Evolutionary conservation across 352 stramenopile genomes (phyloP).

Genomic region (Phytophthora citrophthora): DNA sequence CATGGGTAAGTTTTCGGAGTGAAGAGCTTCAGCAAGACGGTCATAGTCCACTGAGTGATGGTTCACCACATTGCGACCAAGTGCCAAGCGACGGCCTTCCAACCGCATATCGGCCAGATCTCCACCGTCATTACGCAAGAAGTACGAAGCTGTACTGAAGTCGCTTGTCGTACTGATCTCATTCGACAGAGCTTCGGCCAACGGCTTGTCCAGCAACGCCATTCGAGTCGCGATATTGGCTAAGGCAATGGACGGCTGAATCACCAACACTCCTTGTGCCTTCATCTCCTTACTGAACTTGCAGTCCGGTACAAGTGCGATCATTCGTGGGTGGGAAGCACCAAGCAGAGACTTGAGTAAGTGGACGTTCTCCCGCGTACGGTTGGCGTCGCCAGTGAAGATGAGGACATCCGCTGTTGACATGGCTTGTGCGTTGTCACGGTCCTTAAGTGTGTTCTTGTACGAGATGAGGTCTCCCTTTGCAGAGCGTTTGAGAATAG

Average conservation of each 20-base stretch:
- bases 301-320: conserved; percentile 58
- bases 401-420: conserved; percentile 61
- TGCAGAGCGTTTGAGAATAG: conserved; percentile 51
- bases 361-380: conserved; percentile 59
- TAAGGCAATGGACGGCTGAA: conserved; percentile 72
- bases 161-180: conserved; percentile 59
- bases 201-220: conserved; percentile 58
- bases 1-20: conserved; percentile 42
- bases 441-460: conserved; percentile 69
- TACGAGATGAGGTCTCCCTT: conserved; percentile 74
- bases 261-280: conserved; percentile 40
- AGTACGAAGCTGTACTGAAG: conserved; percentile 66
- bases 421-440: conserved; percentile 43
- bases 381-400: conserved; percentile 60
- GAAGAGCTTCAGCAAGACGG: conserved; percentile 42
- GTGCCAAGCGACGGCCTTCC: conserved; percentile 45
- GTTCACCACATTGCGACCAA: conserved; percentile 67
- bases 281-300: conserved; percentile 57
- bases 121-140: conserved; percentile 46
- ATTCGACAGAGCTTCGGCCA: conserved; percentile 45
- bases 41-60: conserved; percentile 74
- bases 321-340: conserved; percentile 55
- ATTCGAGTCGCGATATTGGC: conserved; percentile 76
- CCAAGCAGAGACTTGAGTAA: conserved; percentile 52
- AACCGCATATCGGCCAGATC: conserved; percentile 53